Conservation (phyloP, 1,139 yeast genomes). For the Kodamaea alishanica region DNA sequence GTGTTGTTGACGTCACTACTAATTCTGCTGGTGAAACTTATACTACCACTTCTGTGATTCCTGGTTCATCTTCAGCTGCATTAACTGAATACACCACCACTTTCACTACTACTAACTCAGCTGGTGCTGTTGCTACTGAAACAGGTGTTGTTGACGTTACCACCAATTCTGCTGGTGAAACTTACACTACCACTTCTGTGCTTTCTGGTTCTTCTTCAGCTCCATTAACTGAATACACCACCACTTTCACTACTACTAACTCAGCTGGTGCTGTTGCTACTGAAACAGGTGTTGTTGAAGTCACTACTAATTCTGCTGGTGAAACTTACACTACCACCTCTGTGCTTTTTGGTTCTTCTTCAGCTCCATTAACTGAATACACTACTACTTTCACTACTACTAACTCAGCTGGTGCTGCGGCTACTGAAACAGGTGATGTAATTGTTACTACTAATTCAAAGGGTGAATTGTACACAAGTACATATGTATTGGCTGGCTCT, state of each 20-base stretch:
- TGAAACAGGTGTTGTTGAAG: conserved; percentile 13
- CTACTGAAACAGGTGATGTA: conserved; percentile 7
- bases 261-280: conserved; percentile 15
- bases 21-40: conserved; percentile 10
- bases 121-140: conserved; percentile 18
- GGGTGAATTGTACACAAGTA: conserved; percentile 8
- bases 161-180: conserved; percentile 11
- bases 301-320: conserved; percentile 12
- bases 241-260: conserved; percentile 15
- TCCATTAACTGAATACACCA: conserved; percentile 16
- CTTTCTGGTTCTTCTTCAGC: background rate
- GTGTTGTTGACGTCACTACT: conserved; percentile 7
- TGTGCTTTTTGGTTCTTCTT: background rate
- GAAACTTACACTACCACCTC: conserved; percentile 12
- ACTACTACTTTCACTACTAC: conserved; percentile 8
- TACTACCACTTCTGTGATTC: conserved; percentile 4
- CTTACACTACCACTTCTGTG: conserved; percentile 13
- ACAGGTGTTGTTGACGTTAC: conserved; percentile 14
- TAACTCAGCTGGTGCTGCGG: conserved; percentile 6
- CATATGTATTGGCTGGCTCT: conserved; percentile 7
- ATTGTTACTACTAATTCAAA: conserved; percentile 10
- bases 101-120: conserved; percentile 13
- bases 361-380: conserved; percentile 4
- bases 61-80: background rate
- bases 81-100: conserved; percentile 6